Conservation (phyloP, 148 eudicot genomes). For the Cornus kousa region DNA sequence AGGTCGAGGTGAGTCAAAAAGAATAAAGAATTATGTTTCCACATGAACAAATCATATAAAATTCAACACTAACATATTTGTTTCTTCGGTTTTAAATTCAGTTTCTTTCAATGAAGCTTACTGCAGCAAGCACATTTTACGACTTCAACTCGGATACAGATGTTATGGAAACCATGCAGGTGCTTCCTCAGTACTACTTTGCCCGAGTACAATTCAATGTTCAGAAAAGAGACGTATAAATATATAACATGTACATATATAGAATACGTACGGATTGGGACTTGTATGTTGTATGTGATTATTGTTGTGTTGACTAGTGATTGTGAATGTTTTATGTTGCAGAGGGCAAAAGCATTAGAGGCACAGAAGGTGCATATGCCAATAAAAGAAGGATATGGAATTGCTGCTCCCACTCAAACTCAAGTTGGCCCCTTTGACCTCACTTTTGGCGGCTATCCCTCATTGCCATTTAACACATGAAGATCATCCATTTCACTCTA, state of each 20-base stretch:
- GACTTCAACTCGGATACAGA: constrained; percentile 54
- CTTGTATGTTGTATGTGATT: not conserved
- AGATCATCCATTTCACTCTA: constrained; percentile 11
- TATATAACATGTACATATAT: no score
- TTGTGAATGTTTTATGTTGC: constrained; percentile 17
- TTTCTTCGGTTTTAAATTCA: constrained; percentile 21
- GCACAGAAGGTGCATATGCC: constrained; percentile 46
- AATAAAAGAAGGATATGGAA: constrained; percentile 33
- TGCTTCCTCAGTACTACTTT: constrained; percentile 9
- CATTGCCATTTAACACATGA: constrained; percentile 32
- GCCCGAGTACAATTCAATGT: not conserved
- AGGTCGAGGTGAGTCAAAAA: constrained; percentile 60
- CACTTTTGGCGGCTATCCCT: constrained; percentile 24
- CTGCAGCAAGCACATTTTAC: constrained; percentile 59
- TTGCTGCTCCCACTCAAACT: constrained; percentile 37
- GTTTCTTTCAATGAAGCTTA: constrained; percentile 84
- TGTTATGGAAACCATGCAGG: constrained; percentile 43
- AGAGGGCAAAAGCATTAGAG: constrained; percentile 54
- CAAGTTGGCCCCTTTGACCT: constrained; percentile 56
- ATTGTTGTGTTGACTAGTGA: not conserved
- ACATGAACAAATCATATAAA: not conserved
- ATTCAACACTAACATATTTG: not conserved
- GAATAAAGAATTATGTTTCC: not conserved
- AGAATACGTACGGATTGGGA: no score
- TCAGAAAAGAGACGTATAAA: no score